Evolutionary conservation across 129 eudicot genomes (phyloP).

Genomic region (Flaveria trinervia): DNA sequence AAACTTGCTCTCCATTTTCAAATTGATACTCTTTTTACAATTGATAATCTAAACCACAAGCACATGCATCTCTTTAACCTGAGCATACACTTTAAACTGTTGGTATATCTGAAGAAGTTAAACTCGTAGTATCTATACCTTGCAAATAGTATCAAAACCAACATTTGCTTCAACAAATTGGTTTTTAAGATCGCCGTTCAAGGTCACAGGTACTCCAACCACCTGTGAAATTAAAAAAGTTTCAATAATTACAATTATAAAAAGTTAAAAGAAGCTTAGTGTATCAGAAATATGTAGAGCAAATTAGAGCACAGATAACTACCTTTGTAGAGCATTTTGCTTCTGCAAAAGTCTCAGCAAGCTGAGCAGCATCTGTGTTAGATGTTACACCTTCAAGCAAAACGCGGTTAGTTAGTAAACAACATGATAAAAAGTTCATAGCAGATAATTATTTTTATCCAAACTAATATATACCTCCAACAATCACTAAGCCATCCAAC

Average conservation of each 20-base stretch:
- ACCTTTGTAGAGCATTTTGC: conserved; percentile 92
- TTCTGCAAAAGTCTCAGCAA: conserved; percentile 98
- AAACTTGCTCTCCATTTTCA: conserved; percentile 7
- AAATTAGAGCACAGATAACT: neutral
- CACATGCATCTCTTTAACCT: conserved; percentile 2
- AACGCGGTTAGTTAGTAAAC: conserved; percentile 13
- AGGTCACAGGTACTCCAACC: conserved; percentile 97
- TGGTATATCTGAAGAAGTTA: neutral
- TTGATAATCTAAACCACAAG: neutral
- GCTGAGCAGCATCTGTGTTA: conserved; percentile 99
- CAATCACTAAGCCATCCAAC: conserved; percentile 83
- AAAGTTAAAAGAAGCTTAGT: conserved; percentile 1
- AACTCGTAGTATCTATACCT: conserved; percentile 46
- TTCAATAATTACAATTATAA: conserved; percentile 1
- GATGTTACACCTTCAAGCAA: conserved; percentile 86
- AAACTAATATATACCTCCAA: conserved; percentile 68
- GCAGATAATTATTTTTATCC: neutral
- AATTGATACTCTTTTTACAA: neutral
- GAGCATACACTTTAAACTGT: neutral
- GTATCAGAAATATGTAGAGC: conserved; percentile 7
- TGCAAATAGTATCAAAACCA: conserved; percentile 98
- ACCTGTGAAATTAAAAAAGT: conserved; percentile 52
- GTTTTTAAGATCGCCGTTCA: conserved; percentile 96
- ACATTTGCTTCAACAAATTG: conserved; percentile 97
- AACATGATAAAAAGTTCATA: neutral